Conservation (phyloP, 2,329 filamentous ascomycete genomes). For the Aspergillus puulaauensis region DNA sequence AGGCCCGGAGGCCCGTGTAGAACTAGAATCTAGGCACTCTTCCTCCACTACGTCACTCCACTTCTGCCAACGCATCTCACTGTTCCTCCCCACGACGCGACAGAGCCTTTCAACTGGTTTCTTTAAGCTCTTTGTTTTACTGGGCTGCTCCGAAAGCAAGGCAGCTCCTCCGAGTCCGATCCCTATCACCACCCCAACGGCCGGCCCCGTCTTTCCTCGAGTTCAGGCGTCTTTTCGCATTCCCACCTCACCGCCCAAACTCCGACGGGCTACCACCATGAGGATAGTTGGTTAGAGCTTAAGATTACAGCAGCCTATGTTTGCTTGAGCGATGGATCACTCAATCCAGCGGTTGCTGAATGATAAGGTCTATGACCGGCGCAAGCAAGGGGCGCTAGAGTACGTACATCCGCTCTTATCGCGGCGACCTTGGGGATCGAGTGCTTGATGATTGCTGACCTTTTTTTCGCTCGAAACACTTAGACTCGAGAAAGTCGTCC, state of each 20-base stretch:
- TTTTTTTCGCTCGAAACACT: neutral
- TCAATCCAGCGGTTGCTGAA: slow-evolving; percentile 88
- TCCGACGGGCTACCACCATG: slow-evolving; percentile 22
- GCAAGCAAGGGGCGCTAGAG: slow-evolving; percentile 95
- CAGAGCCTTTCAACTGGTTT: slow-evolving; percentile 6
- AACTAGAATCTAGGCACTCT: slow-evolving; percentile 5
- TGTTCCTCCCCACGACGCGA: slow-evolving; percentile 17
- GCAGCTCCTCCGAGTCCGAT: neutral
- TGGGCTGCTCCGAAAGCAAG: neutral
- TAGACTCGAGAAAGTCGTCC: slow-evolving; percentile 87
- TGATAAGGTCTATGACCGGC: slow-evolving; percentile 98
- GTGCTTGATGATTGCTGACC: slow-evolving; percentile 9
- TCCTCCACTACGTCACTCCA: slow-evolving; percentile 21
- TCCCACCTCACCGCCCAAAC: slow-evolving; percentile 16
- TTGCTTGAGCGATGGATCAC: slow-evolving; percentile 67
- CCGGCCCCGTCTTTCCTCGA: neutral
- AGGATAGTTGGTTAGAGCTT: slow-evolving; percentile 24
- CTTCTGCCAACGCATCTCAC: slow-evolving; percentile 23
- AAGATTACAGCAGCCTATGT: slow-evolving; percentile 21
- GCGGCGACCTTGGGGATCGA: neutral
- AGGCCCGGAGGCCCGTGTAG: neutral
- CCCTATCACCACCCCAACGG: neutral
- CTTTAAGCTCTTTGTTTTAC: slow-evolving; percentile 2
- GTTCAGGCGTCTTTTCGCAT: slow-evolving; percentile 2
- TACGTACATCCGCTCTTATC: slow-evolving; percentile 50